Conservation (phyloP, 2,329 filamentous ascomycete genomes). For the Didymella exigua region DNA sequence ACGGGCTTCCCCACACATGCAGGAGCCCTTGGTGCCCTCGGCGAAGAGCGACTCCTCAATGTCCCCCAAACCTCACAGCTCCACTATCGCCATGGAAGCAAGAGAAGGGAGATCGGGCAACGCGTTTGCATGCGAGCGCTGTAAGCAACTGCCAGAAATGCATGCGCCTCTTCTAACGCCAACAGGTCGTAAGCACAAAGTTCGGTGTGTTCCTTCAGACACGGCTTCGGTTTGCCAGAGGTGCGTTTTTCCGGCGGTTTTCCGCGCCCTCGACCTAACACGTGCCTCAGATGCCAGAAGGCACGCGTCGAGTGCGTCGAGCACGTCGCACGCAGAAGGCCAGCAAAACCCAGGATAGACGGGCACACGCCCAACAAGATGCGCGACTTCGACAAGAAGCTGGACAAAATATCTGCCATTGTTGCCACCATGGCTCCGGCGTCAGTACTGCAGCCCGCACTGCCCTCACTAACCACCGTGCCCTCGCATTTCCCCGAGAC, state of each 20-base stretch:
- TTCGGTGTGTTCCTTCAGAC: slow-evolving; percentile 45
- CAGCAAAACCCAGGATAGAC: slow-evolving; percentile 40
- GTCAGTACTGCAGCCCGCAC: slow-evolving; percentile 24
- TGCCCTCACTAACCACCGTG: slow-evolving; percentile 30
- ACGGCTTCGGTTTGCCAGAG: slow-evolving; percentile 41
- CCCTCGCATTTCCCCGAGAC: slow-evolving; percentile 31
- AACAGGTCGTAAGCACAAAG: slow-evolving; percentile 42
- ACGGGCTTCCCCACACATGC: slow-evolving; percentile 46
- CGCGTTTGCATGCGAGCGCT: slow-evolving; percentile 46
- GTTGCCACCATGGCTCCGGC: slow-evolving; percentile 36
- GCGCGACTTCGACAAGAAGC: slow-evolving; percentile 43
- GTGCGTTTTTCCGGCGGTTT: slow-evolving; percentile 30
- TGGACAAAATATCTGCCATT: slow-evolving; percentile 43
- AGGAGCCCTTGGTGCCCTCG: slow-evolving; percentile 24
- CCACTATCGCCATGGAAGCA: slow-evolving; percentile 41
- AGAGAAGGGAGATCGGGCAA: slow-evolving; percentile 46
- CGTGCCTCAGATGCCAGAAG: slow-evolving; percentile 45
- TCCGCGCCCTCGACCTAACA: slow-evolving; percentile 33
- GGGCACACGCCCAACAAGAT: slow-evolving; percentile 32
- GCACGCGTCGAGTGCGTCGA: slow-evolving; percentile 46
- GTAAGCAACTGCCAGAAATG: slow-evolving; percentile 13
- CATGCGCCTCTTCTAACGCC: slow-evolving; percentile 5
- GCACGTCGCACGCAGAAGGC: slow-evolving; percentile 45
- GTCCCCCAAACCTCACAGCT: slow-evolving; percentile 32
- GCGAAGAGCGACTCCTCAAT: slow-evolving; percentile 27